Base-by-base conservation (phyloP, 2,329 filamentous ascomycete genomes). In the Alternaria sp. region DNA sequence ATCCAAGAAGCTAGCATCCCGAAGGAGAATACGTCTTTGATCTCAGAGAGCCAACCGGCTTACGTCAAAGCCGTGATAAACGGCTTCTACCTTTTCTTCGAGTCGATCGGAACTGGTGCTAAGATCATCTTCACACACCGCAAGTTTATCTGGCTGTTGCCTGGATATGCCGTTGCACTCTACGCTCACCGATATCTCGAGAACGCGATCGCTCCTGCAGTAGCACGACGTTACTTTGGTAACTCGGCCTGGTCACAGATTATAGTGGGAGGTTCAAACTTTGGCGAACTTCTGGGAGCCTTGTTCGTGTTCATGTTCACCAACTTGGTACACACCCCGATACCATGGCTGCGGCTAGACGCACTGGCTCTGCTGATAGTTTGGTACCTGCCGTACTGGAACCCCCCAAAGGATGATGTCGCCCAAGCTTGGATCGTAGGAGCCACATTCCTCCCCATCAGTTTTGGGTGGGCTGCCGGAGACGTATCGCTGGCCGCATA, bases 121-220 rank as follows among this genome's bases (percentile, higher is more conserved):
- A 78, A 75, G 48, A 82, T 85, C 44, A 79, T 85, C 48, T 81
- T 83, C 67, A 81, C 79, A 3, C 79, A 78, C 28, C 77, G 82
- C 28, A 80, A 82, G 59, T 84, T 84, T 64, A 70, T 84, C 62
- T 85, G 83, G 83, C 76, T 85, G 28, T 68, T 84, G 5, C 81
- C 83, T 7, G 80, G 82, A 36, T 85, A 85, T 61, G 79, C 82
- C 0, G 68, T 85, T 46, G 82, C 82, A 1, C 76, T 85, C 8
- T 85, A 85, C 66, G 82, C 78, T 3, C 83, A 85, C 62, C 75
- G 83, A 22, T 85, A 84, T 61, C 78, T 85, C 42, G 83, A 85
- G 67, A 84, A 84, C 62, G 80, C 78, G 22, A 79, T 85, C 39
- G 80, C 80, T 0, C 81, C 82, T 0, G 78, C 80, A 32, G 73